Evolutionary conservation across 768 basidiomycete species (phyloP), one percentile per base, ranked within the genome.

Genomic region (Kwoniella sp.): DNA sequence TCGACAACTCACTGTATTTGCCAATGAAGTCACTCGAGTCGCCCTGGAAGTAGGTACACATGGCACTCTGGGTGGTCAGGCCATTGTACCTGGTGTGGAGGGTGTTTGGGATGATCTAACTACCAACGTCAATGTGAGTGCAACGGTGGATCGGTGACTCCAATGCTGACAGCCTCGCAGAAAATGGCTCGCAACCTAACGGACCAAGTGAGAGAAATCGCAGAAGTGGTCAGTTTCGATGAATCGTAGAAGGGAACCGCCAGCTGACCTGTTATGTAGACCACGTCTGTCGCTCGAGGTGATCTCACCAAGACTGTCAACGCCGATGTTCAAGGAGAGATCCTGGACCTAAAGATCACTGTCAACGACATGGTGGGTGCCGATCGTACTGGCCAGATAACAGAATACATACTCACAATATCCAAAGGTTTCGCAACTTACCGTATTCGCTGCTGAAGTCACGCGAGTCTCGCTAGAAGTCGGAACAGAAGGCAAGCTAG

Each of bases 401-500:
- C n/a, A n/a, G n/a, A n/a, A n/a, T n/a, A n/a, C n/a, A n/a, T n/a
- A n/a, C n/a, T n/a, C n/a, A n/a, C n/a, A n/a, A n/a, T n/a, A n/a
- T n/a, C n/a, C 25, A 12, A 22, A 65, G 63, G 65, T 71, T 40
- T 59, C 68, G 19, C 76, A 77, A 73, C 56, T 77, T 17, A 70
- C 65, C 12, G 65, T 73, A 5, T 78, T 78, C 63, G 75, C 76
- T 9, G 74, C 76, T 5, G 78, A 78, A 59, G 78, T 78, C 33
- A 77, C 76, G 2, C 67, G 76, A 23, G 93, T 98, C 15, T 86
- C 85, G 33, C 78, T 95, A 59, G 92, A 95, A 73, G 88, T 90
- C 70, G 88, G 87, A 62, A 85, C 83, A 57, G 85, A 90, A 76
- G 89, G 89, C 14, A 88, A 88, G 76, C 77, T 92, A 50, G 89